A percentile compares a stretch with the other conserved stretches of the same genome.
Evolutionary conservation across 257 asterid species (phyloP).

Genomic region (Thymus quinquecostatus): DNA sequence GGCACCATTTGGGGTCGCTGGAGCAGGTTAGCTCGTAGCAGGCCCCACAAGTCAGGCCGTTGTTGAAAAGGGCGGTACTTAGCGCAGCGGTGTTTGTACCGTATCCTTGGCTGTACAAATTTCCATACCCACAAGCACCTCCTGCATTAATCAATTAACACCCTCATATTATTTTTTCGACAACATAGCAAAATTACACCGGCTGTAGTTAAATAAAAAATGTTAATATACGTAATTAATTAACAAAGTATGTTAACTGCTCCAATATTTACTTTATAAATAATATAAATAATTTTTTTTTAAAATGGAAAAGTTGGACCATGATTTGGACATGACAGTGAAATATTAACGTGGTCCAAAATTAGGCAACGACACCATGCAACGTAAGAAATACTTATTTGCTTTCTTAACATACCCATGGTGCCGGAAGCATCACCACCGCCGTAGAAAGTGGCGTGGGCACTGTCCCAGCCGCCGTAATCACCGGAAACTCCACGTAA

Average conservation of each 20-base stretch:
- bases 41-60: constrained; percentile 82
- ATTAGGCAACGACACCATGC: neutral
- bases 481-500: constrained; percentile 30
- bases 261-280: neutral
- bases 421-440: constrained; percentile 68
- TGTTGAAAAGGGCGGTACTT: constrained; percentile 87
- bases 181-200: constrained; percentile 15
- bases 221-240: neutral
- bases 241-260: neutral
- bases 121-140: constrained; percentile 97
- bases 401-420: constrained; percentile 43
- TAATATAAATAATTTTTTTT: no score
- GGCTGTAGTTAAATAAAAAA: neutral
- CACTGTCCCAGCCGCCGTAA: constrained; percentile 56
- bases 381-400: neutral
- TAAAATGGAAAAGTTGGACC: neutral
- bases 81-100: constrained; percentile 92
- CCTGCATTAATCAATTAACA: constrained; percentile 45
- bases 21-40: constrained; percentile 74
- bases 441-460: constrained; percentile 62
- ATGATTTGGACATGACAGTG: constrained; percentile 27
- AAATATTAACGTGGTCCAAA: constrained; percentile 12
- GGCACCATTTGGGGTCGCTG: constrained; percentile 55
- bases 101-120: constrained; percentile 79
- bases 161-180: neutral